These are phyloP conservation scores for Fusarium tupiense DNA, from an alignment of 2,329 filamentous ascomycete genomes.

Conservation along the genomic window DNA sequence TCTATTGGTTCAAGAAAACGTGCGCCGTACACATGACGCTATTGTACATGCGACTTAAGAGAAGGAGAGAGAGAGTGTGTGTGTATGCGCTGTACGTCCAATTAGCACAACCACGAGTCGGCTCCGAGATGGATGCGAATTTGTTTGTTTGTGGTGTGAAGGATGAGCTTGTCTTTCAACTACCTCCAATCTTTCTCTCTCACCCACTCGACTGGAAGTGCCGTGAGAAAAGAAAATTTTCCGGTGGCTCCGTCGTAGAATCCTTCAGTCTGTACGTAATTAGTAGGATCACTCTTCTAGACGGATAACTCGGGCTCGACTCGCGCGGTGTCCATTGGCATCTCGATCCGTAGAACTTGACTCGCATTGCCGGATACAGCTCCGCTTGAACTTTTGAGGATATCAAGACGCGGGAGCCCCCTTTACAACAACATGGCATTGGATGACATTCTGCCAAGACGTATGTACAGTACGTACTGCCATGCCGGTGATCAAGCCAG, in stretches of 20 bases:
- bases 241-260: slow-evolving; percentile 9
- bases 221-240: slow-evolving; percentile 11
- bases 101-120: slow-evolving; percentile 13
- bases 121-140: slow-evolving; percentile 13
- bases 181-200: neutral
- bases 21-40: slow-evolving; percentile 39
- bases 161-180: slow-evolving; percentile 11
- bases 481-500: slow-evolving; percentile 17
- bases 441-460: slow-evolving; percentile 29
- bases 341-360: slow-evolving; percentile 17
- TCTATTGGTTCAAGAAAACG: slow-evolving; percentile 30
- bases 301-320: slow-evolving; percentile 24
- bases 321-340: slow-evolving; percentile 2
- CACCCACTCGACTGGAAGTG: slow-evolving; percentile 14
- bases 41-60: slow-evolving; percentile 36
- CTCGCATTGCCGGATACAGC: slow-evolving; percentile 11
- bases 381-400: neutral
- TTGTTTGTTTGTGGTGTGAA: slow-evolving; percentile 10
- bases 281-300: neutral
- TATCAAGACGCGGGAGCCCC: neutral
- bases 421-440: slow-evolving; percentile 18
- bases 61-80: neutral
- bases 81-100: slow-evolving; percentile 6
- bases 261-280: slow-evolving; percentile 33
- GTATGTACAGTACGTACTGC: neutral